Percentiles rank a stretch among this genome's conserved stretches.
phyloP scores from a whole-genome alignment of 1,284 basidiomycete species.

The Agaricales sp. region DNA sequence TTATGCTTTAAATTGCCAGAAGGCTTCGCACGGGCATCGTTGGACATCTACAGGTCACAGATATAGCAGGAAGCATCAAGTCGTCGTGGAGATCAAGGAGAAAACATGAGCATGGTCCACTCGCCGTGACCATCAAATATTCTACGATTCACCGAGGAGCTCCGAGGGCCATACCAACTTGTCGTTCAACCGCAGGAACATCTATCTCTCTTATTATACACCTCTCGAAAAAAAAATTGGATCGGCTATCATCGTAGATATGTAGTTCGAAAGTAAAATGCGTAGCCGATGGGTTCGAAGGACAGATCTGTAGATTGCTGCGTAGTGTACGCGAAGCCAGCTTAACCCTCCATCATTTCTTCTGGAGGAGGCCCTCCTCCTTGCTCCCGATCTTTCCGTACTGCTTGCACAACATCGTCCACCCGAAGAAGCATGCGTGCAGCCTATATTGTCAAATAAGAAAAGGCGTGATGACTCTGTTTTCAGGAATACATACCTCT shows the following conservation, averaged over 20 bases:
- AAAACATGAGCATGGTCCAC: neutral
- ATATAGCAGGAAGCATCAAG: neutral
- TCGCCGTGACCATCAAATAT: conserved; percentile 8
- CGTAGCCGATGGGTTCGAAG: too few relatives aligned
- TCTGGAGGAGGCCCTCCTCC: conserved; percentile 40
- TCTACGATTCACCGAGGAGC: neutral
- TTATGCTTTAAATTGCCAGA: neutral
- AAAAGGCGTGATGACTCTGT: neutral
- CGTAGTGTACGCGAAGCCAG: too few relatives aligned
- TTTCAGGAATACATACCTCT: conserved; percentile 41
- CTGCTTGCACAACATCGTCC: conserved; percentile 89
- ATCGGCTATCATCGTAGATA: too few relatives aligned
- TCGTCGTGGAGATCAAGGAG: neutral
- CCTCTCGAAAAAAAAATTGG: too few relatives aligned
- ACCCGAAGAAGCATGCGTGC: conserved; percentile 89
- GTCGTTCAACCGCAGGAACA: too few relatives aligned
- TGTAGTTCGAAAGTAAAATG: too few relatives aligned
- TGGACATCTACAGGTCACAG: neutral
- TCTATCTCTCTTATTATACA: too few relatives aligned
- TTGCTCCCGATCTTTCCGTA: conserved; percentile 57
- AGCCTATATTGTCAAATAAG: conserved; percentile 32
- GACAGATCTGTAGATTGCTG: too few relatives aligned
- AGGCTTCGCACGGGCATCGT: neutral
- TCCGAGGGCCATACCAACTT: too few relatives aligned
- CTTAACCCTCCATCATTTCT: conserved; percentile 36